phyloP scores from a whole-genome alignment of 2,329 filamentous ascomycete genomes.

The Apiospora koreana region DNA sequence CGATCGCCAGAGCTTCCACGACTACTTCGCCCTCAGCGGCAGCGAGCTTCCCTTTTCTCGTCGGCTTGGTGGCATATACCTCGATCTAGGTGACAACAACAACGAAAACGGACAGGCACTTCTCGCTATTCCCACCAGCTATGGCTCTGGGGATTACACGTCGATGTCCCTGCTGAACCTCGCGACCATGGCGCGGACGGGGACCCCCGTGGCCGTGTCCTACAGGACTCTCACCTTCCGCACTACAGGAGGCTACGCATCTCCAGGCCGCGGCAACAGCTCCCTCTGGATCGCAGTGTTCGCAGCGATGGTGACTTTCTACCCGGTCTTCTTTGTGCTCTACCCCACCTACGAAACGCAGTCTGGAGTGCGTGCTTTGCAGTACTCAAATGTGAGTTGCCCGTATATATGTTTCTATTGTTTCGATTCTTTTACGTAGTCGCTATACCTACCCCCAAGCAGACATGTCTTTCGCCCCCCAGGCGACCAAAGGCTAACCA shows the following conservation, averaged over 20 bases:
- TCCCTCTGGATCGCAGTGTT: slow-evolving; percentile 27
- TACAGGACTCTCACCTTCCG: not conserved
- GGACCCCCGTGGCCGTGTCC: slow-evolving; percentile 14
- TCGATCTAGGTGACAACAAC: slow-evolving; percentile 15
- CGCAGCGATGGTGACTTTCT: slow-evolving; percentile 52
- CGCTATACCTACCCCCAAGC: too few species aligned
- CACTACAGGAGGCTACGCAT: too few species aligned
- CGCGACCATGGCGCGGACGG: slow-evolving; percentile 22
- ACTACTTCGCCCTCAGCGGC: slow-evolving; percentile 19
- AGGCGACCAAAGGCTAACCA: too few species aligned
- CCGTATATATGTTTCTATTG: too few species aligned
- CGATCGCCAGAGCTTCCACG: slow-evolving; percentile 18
- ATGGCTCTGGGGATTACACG: not conserved
- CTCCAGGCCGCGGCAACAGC: slow-evolving; percentile 16
- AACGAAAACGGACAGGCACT: slow-evolving; percentile 21
- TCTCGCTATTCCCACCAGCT: slow-evolving; percentile 18
- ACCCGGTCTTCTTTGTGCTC: slow-evolving; percentile 66
- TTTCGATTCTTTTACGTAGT: too few species aligned
- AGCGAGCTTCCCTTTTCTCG: too few species aligned
- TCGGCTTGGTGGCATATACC: slow-evolving; percentile 20
- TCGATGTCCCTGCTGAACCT: slow-evolving; percentile 22
- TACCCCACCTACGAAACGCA: slow-evolving; percentile 66
- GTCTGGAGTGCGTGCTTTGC: slow-evolving; percentile 62
- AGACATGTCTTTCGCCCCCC: too few species aligned
- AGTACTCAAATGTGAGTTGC: slow-evolving; percentile 63